Conservation (phyloP, 169 alveolate genomes). For the Nephromyces sp. region DNA sequence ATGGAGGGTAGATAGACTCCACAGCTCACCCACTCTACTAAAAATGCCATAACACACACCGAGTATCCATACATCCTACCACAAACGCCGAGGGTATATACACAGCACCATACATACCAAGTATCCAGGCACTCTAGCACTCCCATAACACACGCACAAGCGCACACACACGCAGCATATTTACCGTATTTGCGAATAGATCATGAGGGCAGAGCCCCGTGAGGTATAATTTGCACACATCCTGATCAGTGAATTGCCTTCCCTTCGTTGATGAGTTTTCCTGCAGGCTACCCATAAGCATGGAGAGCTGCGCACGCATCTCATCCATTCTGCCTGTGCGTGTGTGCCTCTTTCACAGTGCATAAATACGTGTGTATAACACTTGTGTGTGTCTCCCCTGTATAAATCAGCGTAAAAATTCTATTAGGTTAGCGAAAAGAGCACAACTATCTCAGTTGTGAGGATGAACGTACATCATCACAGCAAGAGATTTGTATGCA, state of each 20-base stretch:
- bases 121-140: neutral
- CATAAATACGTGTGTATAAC: too few species aligned
- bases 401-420: too few species aligned
- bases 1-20: neutral
- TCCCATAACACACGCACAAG: neutral
- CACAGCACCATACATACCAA: neutral
- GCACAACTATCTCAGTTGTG: too few species aligned
- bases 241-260: slow-evolving; percentile 51
- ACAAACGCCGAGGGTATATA: neutral
- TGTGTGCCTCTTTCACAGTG: too few species aligned
- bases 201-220: slow-evolving; percentile 72
- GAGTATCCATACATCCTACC: neutral
- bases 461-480: too few species aligned
- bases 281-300: slow-evolving; percentile 61
- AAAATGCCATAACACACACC: neutral
- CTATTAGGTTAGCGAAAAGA: too few species aligned
- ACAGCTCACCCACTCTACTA: neutral
- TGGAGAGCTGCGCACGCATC: slow-evolving; percentile 45
- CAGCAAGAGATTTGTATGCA: too few species aligned
- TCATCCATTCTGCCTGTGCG: slow-evolving; percentile 47
- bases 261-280: slow-evolving; percentile 36
- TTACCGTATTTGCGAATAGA: slow-evolving; percentile 65
- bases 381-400: too few species aligned
- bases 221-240: slow-evolving; percentile 59
- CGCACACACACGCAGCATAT: neutral